Evolutionary conservation across 495 filamentous ascomycete species (phyloP).

Genomic region (Podospora fimiseda): DNA sequence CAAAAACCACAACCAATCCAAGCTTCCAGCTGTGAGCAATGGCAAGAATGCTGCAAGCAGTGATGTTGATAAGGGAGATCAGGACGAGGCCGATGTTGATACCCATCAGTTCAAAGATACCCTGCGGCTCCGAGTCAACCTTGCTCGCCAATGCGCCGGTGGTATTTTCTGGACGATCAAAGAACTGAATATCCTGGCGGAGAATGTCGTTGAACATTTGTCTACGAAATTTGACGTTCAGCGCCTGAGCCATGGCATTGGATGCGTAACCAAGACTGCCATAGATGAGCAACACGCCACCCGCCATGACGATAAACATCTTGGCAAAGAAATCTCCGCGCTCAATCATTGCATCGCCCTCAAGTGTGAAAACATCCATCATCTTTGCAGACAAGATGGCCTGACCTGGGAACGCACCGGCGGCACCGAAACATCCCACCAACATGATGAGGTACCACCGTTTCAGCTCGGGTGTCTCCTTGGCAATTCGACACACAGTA

Average conservation of each 20-base stretch:
- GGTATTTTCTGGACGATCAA: conserved; percentile 70
- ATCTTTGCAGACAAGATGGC: conserved; percentile 30
- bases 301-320: conserved; percentile 51
- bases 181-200: conserved; percentile 88
- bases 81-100: conserved; percentile 80
- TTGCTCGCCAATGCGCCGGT: conserved; percentile 68
- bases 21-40: conserved; percentile 83
- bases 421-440: conserved; percentile 7
- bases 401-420: conserved; percentile 30
- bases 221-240: conserved; percentile 67
- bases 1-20: conserved; percentile 70
- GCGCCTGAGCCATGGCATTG: conserved; percentile 40
- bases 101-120: conserved; percentile 79
- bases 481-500: conserved; percentile 7
- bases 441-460: conserved; percentile 7
- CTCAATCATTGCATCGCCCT: conserved; percentile 19
- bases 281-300: conserved; percentile 37
- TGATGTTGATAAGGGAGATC: conserved; percentile 65
- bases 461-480: conserved; percentile 11
- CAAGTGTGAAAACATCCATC: conserved; percentile 27
- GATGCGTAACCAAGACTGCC: conserved; percentile 37
- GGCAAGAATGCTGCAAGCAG: conserved; percentile 59
- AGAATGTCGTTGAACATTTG: conserved; percentile 72
- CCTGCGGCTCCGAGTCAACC: conserved; percentile 47
- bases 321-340: conserved; percentile 47